Evolutionary conservation across 2,329 filamentous ascomycete species (phyloP).

Genomic region (Fusarium sp.): DNA sequence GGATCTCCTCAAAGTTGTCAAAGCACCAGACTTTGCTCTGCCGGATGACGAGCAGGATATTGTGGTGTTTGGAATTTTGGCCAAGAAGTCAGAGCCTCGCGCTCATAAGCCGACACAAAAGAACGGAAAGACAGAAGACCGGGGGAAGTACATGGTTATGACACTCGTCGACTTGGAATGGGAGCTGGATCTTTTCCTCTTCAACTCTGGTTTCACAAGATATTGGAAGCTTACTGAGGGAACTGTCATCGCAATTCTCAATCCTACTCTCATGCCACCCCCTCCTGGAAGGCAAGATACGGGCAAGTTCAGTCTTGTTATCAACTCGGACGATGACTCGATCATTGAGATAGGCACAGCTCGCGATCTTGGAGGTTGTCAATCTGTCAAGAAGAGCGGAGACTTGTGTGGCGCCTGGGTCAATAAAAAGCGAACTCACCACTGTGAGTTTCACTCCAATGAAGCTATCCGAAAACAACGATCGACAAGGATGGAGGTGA

Average conservation of each 20-base stretch:
- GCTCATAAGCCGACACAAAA: slow-evolving; percentile 61
- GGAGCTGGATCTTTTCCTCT: slow-evolving; percentile 92
- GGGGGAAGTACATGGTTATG: slow-evolving; percentile 92
- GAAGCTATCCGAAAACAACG: slow-evolving; percentile 76
- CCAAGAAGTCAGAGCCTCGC: slow-evolving; percentile 86
- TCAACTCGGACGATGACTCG: slow-evolving; percentile 87
- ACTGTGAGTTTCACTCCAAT: slow-evolving; percentile 93
- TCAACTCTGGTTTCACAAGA: slow-evolving; percentile 87
- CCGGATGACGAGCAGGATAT: slow-evolving; percentile 88
- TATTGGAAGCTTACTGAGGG: slow-evolving; percentile 95
- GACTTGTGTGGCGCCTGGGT: slow-evolving; percentile 85
- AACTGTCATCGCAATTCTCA: slow-evolving; percentile 92
- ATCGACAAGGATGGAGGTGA: slow-evolving; percentile 80
- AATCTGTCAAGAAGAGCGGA: slow-evolving; percentile 85
- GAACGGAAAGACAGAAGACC: slow-evolving; percentile 64
- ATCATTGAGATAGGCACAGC: slow-evolving; percentile 89
- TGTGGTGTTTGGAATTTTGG: slow-evolving; percentile 88
- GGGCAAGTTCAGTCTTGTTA: slow-evolving; percentile 84
- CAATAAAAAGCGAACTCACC: slow-evolving; percentile 86
- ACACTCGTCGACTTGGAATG: slow-evolving; percentile 88
- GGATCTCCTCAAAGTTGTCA: slow-evolving; percentile 82
- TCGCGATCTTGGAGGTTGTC: slow-evolving; percentile 89
- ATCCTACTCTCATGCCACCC: slow-evolving; percentile 90
- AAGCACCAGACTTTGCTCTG: slow-evolving; percentile 82
- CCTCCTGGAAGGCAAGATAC: slow-evolving; percentile 79